Base-by-base conservation (phyloP, 176 grass and related monocot genomes). In the Zoysia japonica region DNA sequence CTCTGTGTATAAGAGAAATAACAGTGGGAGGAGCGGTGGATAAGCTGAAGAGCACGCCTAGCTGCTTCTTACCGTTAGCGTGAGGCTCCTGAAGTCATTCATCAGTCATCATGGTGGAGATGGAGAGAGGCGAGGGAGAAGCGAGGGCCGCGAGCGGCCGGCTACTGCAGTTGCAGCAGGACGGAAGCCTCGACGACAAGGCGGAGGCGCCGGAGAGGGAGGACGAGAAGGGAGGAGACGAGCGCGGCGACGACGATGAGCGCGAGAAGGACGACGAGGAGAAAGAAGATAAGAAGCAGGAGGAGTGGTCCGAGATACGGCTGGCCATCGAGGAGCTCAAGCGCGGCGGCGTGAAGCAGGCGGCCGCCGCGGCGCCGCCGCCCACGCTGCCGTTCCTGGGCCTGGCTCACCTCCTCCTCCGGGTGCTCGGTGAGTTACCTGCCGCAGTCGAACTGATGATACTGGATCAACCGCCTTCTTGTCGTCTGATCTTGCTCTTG, bases 321-420 rank as follows among this genome's bases (percentile, higher is more conserved):
- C 60, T 91, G 56, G 91, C 91, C 28, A 86, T 93, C 67, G 91
- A 75, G 66, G 88, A 93, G 80, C 61, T 43, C 36, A 73, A 46
- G 71, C 47, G 6, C 11, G 53, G 67, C 47, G 81, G 54, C 41
- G 66, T 39, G 11, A 61, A 87, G 50, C 66, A 56, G 71, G 48
- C 68, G 62, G 38, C 42, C 4, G 71, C 85, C 4, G 71, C 85
- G 35, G 3, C 55, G 42, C 38, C 81, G 2, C 60, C 75, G 20
- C 78, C 90, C 50, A 97, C 93, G 53, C 64, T 89, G 69, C 78
- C 81, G 19, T 93, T 97, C 78, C 80, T 93, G 44, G 80, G 55
- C 65, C 77, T 93, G 72, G 83, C 88, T 4, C 89, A 85, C 65
- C 87, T 91, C 61, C 70, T 97, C 78, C 61, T 93, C 41, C 86